Conservation (phyloP, 768 basidiomycete species). For the Dacryopinax primogenitus region DNA sequence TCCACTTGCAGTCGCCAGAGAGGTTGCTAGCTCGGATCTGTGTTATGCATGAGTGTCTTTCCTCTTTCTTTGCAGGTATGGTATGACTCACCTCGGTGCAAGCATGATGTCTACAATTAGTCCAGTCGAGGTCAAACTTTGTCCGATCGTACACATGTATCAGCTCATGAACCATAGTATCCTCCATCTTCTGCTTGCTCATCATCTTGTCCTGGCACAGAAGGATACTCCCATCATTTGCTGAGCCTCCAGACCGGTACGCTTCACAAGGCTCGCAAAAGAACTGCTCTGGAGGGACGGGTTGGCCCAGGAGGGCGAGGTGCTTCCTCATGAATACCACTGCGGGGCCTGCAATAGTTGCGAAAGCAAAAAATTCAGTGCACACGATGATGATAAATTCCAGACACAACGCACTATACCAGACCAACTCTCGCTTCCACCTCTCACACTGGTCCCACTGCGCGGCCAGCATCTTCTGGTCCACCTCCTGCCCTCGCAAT, state of each 20-base stretch:
- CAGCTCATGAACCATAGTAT: slow-evolving; percentile 85
- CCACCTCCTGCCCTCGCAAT: slow-evolving; percentile 21
- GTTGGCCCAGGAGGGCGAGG: slow-evolving; percentile 58
- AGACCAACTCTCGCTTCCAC: slow-evolving; percentile 54
- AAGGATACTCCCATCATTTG: slow-evolving; percentile 62
- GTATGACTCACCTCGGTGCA: slow-evolving; percentile 75
- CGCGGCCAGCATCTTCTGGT: slow-evolving; percentile 27
- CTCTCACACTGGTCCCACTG: slow-evolving; percentile 46
- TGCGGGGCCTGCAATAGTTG: slow-evolving; percentile 49
- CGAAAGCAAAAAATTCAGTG: too few relatives aligned
- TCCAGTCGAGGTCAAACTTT: slow-evolving; percentile 88
- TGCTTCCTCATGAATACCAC: slow-evolving; percentile 89
- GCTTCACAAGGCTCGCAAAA: slow-evolving; percentile 74
- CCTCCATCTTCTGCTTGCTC: slow-evolving; percentile 77
- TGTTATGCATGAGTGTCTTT: not conserved
- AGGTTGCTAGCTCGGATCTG: slow-evolving; percentile 93
- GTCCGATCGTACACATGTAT: slow-evolving; percentile 93
- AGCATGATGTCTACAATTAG: slow-evolving; percentile 81
- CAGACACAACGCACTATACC: slow-evolving; percentile 44
- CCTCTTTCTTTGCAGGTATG: not conserved
- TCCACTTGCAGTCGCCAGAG: slow-evolving; percentile 83
- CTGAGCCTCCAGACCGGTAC: slow-evolving; percentile 67
- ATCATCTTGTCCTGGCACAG: slow-evolving; percentile 78
- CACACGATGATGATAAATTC: not conserved
- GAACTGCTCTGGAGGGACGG: slow-evolving; percentile 58